phyloP scores from a whole-genome alignment of 2,329 filamentous ascomycete genomes.

The Aspergillus niger region DNA sequence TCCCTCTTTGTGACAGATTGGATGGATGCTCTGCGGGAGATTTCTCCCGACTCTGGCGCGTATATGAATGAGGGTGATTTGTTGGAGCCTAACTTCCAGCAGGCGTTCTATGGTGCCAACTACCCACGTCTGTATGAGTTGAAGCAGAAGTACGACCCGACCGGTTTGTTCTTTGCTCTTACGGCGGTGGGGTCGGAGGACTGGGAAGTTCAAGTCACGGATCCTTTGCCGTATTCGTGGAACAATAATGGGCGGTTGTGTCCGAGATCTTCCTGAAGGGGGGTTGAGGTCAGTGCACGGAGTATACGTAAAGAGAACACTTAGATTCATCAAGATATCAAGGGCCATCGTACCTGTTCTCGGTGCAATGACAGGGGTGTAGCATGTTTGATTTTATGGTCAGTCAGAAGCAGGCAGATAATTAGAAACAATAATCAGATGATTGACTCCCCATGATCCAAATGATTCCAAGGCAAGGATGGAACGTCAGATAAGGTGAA shows the following conservation, averaged over 20 bases:
- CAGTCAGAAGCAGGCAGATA: background rate
- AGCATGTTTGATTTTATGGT: too few species aligned
- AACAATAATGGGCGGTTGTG: constrained; percentile 26
- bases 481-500: background rate
- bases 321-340: too few species aligned
- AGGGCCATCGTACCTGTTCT: too few species aligned
- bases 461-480: too few species aligned
- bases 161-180: constrained; percentile 31
- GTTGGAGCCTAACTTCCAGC: constrained; percentile 42
- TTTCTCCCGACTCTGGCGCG: constrained; percentile 28
- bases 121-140: constrained; percentile 29
- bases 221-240: constrained; percentile 23
- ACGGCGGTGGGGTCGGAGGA: constrained; percentile 27
- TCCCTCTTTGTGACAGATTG: constrained; percentile 21
- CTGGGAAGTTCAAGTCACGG: constrained; percentile 23
- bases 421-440: too few species aligned
- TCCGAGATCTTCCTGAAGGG: background rate
- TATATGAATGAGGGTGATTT: constrained; percentile 45
- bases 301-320: background rate
- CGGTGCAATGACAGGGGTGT: too few species aligned
- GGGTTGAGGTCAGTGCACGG: background rate
- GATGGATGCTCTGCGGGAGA: constrained; percentile 24
- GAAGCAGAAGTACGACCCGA: constrained; percentile 37
- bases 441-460: too few species aligned
- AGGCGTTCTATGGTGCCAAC: constrained; percentile 43